Evolutionary conservation across 805 yeast species (phyloP), one percentile per base, ranked within the genome.

Genomic region (Monosporozyma unispora): DNA sequence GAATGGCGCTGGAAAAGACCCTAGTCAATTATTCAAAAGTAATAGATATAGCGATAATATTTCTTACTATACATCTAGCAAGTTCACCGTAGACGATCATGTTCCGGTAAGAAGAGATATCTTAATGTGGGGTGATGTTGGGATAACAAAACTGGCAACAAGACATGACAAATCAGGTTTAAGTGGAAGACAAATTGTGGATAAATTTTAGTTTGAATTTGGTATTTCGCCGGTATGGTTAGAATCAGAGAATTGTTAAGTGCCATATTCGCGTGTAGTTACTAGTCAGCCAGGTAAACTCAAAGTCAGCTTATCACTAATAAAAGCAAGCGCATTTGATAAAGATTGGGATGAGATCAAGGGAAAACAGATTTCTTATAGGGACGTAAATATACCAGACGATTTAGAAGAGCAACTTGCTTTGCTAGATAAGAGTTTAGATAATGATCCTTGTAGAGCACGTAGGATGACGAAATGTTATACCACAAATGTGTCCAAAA

Each of bases 211-310:
- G 80, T 37, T 27, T 29, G 45, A 28, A 31, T 46, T 48, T 28
- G 52, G 52, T 46, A 19, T 28, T 10, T 28, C 51, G 23, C 25
- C 48, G 7, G 41, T 51, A 4, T 51, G 79, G 78, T 58, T 77
- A 25, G 72, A 70, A 33, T 71, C 71, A 44, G 75, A 74, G 52
- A 73, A 75, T n/a, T 70, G 74, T 12, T 79, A 77, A 60, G 59
- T 72, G 52, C 64, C 73, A 66, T 72, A 71, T n/a, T 69, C 75
- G 2, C 28, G 79, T 48, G 55, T 75, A 18, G 56, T 68, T 14
- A 75, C 73, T 55, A 55, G 63, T 12, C 22, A 18, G 5, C 25
- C 27, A 16, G 25, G 18, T 28, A 42, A 27, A 29, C 63, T 58
- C 47, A 58, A 58, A 41, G 76, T 77, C 1, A 51, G 64, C 10